Evolutionary conservation across 257 asterid genomes (phyloP).

Genomic region (Fraxinus pennsylvanica): DNA sequence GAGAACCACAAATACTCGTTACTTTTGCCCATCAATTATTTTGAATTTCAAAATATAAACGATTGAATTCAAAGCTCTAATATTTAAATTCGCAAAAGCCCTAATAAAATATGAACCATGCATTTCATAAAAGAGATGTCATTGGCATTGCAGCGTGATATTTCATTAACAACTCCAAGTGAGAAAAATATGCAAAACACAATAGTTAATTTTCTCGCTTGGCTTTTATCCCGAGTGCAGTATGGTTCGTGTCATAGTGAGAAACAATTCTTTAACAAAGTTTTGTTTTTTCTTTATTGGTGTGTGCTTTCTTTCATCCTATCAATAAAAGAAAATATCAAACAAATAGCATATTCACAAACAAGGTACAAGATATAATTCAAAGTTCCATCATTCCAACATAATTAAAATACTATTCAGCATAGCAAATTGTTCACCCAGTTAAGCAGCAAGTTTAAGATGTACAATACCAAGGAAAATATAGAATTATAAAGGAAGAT

Average conservation of each 20-base stretch:
- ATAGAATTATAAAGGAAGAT: not conserved
- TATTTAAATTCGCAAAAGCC: not conserved
- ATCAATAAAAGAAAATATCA: not conserved
- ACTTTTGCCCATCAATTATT: not conserved
- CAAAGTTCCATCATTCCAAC: not conserved
- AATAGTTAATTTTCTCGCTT: not conserved
- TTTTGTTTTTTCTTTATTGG: not conserved
- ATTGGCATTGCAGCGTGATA: not conserved
- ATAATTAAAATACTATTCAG: slow-evolving; percentile 11
- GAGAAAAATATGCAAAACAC: not conserved
- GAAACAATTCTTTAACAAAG: not conserved
- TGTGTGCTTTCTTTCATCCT: not conserved
- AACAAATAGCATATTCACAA: not conserved
- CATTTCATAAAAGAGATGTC: not conserved
- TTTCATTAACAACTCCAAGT: not conserved
- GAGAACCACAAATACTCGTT: not conserved
- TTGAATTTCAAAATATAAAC: not conserved
- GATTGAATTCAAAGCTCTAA: not conserved
- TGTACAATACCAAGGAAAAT: not conserved
- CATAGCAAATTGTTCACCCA: not conserved
- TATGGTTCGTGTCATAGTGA: not conserved
- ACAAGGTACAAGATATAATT: not conserved
- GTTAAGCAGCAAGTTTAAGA: not conserved
- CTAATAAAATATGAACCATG: slow-evolving; percentile 10
- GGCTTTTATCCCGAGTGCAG: not conserved